Conservation (phyloP, 371 early-diverging fungal genomes). For the Mortierella sp. region DNA sequence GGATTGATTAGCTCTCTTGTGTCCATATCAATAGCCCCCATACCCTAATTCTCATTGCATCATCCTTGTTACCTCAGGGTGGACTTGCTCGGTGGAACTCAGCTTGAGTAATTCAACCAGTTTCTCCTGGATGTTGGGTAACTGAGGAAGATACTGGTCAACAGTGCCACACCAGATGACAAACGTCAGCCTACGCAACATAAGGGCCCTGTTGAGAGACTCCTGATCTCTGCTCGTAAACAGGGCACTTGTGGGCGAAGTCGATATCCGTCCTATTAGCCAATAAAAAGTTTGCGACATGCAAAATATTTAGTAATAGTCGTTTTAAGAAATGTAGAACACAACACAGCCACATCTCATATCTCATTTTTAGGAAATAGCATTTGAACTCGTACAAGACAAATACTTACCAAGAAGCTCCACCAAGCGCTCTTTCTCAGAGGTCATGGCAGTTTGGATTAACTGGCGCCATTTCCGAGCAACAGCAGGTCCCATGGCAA, state of each 20-base stretch:
- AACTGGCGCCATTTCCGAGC: slow-evolving; percentile 78
- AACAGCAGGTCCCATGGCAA: slow-evolving; percentile 68
- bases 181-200: slow-evolving; percentile 84
- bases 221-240: slow-evolving; percentile 92
- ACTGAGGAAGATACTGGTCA: slow-evolving; percentile 85
- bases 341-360: neutral
- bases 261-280: slow-evolving; percentile 72
- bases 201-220: slow-evolving; percentile 74
- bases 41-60: neutral
- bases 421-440: slow-evolving; percentile 82
- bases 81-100: slow-evolving; percentile 76
- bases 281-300: neutral
- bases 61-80: slow-evolving; percentile 72
- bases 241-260: slow-evolving; percentile 77
- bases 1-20: neutral
- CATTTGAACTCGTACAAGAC: neutral
- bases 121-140: slow-evolving; percentile 91
- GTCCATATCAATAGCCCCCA: neutral
- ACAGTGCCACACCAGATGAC: slow-evolving; percentile 80
- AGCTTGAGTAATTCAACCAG: slow-evolving; percentile 90
- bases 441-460: slow-evolving; percentile 72
- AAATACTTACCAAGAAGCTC: slow-evolving; percentile 70
- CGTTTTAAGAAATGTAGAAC: neutral
- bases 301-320: neutral
- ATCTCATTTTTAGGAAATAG: neutral